Conservation (phyloP, 192 early-diverging fungal genomes). For the Coemansia biformis region DNA sequence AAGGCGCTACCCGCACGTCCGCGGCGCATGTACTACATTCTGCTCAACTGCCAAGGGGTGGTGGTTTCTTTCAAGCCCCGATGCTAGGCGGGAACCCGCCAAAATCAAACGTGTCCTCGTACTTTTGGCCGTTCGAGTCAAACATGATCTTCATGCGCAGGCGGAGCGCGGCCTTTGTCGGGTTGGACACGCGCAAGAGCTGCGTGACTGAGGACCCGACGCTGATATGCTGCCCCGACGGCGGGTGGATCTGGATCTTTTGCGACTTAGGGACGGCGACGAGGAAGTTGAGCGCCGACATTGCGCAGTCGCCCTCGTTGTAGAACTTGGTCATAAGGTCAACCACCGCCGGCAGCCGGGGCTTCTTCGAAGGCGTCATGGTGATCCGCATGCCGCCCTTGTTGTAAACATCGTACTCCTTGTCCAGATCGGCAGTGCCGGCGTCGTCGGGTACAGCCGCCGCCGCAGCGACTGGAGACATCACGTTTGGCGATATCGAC, state of each 20-base stretch:
- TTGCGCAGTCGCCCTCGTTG: slow-evolving; percentile 57
- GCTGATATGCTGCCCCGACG: slow-evolving; percentile 61
- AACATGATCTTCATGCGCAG: slow-evolving; percentile 50
- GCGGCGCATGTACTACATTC: too few species aligned
- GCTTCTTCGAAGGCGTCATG: slow-evolving; percentile 67
- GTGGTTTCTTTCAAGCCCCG: too few species aligned
- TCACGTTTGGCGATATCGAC: neutral
- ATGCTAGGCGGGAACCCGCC: slow-evolving; percentile 33
- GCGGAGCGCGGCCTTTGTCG: slow-evolving; percentile 55
- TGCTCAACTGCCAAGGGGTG: too few species aligned
- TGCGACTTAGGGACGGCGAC: slow-evolving; percentile 94
- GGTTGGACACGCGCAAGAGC: slow-evolving; percentile 81
- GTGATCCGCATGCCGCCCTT: slow-evolving; percentile 74
- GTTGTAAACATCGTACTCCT: slow-evolving; percentile 61
- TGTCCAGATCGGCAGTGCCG: slow-evolving; percentile 18
- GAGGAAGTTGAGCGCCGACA: slow-evolving; percentile 68
- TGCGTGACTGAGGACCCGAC: slow-evolving; percentile 67
- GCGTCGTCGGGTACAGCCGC: slow-evolving; percentile 2
- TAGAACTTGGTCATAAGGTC: slow-evolving; percentile 65
- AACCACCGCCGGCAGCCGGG: slow-evolving; percentile 55
- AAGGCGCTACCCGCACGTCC: too few species aligned
- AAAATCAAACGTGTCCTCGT: slow-evolving; percentile 40
- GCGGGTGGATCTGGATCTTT: slow-evolving; percentile 78
- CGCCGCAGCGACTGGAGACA: neutral
- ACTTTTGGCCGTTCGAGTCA: slow-evolving; percentile 12